Evolutionary conservation across 352 stramenopile genomes (phyloP), one percentile per base, ranked within the genome.

Genomic region (Globisporangium orthogonon): DNA sequence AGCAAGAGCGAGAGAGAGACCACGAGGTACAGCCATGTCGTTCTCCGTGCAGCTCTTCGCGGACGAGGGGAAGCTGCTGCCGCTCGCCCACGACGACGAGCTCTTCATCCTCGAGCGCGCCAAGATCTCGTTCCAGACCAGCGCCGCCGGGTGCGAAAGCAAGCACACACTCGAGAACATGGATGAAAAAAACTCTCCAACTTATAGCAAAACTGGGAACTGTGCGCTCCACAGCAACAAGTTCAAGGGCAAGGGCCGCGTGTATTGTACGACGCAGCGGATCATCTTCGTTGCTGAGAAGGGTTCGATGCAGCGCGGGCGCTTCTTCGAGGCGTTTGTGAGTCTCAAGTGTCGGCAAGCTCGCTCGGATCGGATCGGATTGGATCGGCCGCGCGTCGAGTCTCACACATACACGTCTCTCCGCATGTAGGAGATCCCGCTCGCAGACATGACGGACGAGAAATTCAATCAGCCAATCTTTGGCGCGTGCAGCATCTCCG

Each of bases 401-500:
- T 17, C 37, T 43, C 37, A 43, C 37, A 13, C 35, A 2, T 28
- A 18, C 30, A 17, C 30, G 15, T n/a, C 15, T n/a, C 58, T 43
- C 37, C 11, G 7, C 4, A 14, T 10, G 41, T 15, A 91, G 81
- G 78, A 94, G 67, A 78, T 95, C 11, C 83, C 82, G 30, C 69
- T 96, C 14, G 59, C 65, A 18, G 72, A 79, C n/a, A 91, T 95
- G 71, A 78, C 73, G 23, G 74, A 91, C 37, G 83, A 95, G 51
- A 96, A 94, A 60, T 96, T 96, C 53, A 96, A 95, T 60, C 86
- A 96, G 60, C 86, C 86, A 39, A 94, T 95, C 56, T 95, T 95
- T 52, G 86, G 86, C 13, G 82, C 86, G 23, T 94, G 88, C 56
- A 96, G 89, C 65, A 82, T 95, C 56, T 89, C 79, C 15, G 86